Evolutionary conservation across 75 land plant species (phyloP).

Genomic region (Ceratopteris richardii): DNA sequence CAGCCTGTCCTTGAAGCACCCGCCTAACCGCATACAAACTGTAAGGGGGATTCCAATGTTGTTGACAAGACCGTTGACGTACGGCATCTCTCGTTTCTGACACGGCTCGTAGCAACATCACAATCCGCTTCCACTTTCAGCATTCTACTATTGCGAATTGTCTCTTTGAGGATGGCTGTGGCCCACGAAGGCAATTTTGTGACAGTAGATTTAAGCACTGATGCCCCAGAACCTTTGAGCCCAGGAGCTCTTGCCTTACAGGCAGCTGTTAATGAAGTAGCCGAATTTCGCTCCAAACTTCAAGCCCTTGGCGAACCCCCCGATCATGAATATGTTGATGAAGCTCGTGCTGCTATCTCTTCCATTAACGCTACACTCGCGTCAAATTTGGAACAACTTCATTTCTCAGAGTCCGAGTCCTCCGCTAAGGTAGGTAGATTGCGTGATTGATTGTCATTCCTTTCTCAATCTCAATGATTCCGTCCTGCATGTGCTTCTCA

Average conservation of each 20-base stretch:
- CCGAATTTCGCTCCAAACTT: constrained; percentile 45
- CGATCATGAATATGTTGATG: constrained; percentile 63
- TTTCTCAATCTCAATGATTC: not conserved
- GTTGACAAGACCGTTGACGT: no score
- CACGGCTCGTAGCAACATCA: no score
- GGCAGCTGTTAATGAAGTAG: constrained; percentile 40
- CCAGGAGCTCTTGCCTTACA: not conserved
- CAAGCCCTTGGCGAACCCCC: constrained; percentile 53
- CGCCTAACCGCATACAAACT: no score
- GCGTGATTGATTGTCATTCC: not conserved
- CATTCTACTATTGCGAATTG: no score
- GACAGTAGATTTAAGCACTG: not conserved
- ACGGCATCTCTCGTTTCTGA: no score
- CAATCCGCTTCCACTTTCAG: no score
- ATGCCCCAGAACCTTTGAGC: not conserved
- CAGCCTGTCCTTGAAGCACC: no score
- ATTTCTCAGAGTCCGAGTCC: not conserved
- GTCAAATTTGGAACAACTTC: constrained; percentile 23
- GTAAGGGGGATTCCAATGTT: no score
- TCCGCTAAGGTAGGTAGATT: not conserved
- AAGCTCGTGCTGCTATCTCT: constrained; percentile 33
- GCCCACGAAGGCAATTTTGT: not conserved
- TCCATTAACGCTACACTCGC: constrained; percentile 35
- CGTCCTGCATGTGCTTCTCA: no score
- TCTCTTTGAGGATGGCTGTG: no score